Evolutionary conservation across 2,329 filamentous ascomycete genomes (phyloP).

Genomic region (Colletotrichum cuscutae): DNA sequence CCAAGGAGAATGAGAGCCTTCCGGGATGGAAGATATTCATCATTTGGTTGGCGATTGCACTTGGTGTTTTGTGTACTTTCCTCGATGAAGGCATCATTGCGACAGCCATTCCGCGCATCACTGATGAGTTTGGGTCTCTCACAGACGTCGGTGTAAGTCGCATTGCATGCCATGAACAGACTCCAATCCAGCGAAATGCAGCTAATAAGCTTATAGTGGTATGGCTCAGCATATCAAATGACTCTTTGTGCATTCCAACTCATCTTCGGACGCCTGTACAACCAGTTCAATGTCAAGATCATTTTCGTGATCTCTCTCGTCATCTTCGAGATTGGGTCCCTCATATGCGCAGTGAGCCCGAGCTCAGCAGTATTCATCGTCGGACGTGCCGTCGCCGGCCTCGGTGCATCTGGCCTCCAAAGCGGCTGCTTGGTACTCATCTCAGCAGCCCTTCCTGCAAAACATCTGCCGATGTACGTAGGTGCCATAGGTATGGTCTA

Average conservation of each 20-base stretch:
- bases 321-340: constrained; percentile 45
- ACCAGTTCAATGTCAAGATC: constrained; percentile 42
- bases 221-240: constrained; percentile 42
- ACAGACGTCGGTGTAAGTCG: constrained; percentile 51
- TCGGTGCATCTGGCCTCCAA: constrained; percentile 45
- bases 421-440: constrained; percentile 26
- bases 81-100: constrained; percentile 44
- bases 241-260: constrained; percentile 40
- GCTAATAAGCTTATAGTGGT: constrained; percentile 39
- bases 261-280: constrained; percentile 45
- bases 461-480: constrained; percentile 17
- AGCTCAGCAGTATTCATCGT: constrained; percentile 48
- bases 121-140: constrained; percentile 48
- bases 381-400: constrained; percentile 48
- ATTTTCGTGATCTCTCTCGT: constrained; percentile 42
- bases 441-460: constrained; percentile 17
- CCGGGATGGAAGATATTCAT: constrained; percentile 11
- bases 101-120: constrained; percentile 48
- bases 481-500: constrained; percentile 27
- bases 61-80: constrained; percentile 21
- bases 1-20: background rate
- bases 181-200: background rate
- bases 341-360: constrained; percentile 48
- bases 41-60: constrained; percentile 14
- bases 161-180: background rate